Conservation (phyloP, 805 yeast species). For the Maudiozyma barnettii region DNA sequence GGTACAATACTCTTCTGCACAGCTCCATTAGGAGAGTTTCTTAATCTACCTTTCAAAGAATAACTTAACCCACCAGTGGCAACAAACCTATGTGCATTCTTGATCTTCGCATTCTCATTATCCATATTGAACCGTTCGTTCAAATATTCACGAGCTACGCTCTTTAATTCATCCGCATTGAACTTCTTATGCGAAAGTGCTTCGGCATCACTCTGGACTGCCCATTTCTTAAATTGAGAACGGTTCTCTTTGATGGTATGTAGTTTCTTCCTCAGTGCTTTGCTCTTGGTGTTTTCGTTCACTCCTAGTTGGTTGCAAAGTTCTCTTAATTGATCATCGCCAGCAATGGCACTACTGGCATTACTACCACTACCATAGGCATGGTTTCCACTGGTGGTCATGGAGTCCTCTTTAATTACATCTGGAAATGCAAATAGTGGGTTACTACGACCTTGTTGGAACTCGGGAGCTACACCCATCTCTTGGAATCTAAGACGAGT, state of each 20-base stretch:
- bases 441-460: slow-evolving; percentile 21
- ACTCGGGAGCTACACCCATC: slow-evolving; percentile 38
- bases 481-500: slow-evolving; percentile 61
- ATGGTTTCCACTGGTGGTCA: not conserved
- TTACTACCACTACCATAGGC: not conserved
- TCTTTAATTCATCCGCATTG: slow-evolving; percentile 28
- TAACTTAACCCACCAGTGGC: slow-evolving; percentile 77
- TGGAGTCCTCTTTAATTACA: slow-evolving; percentile 1
- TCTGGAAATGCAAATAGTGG: slow-evolving; percentile 26
- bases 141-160: slow-evolving; percentile 35
- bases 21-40: slow-evolving; percentile 64
- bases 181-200: slow-evolving; percentile 24
- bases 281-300: slow-evolving; percentile 3
- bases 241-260: slow-evolving; percentile 23
- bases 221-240: slow-evolving; percentile 45
- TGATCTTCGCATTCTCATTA: slow-evolving; percentile 4
- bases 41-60: slow-evolving; percentile 54
- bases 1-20: slow-evolving; percentile 46
- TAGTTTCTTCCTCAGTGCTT: slow-evolving; percentile 1
- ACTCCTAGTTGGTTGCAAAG: slow-evolving; percentile 6
- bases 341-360: not conserved
- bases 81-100: slow-evolving; percentile 30
- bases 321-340: slow-evolving; percentile 6
- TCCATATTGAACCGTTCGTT: slow-evolving; percentile 9
- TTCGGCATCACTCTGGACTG: slow-evolving; percentile 42